Evolutionary conservation across 495 filamentous ascomycete genomes (phyloP).

Genomic region (Penicillium psychrofluorescens): DNA sequence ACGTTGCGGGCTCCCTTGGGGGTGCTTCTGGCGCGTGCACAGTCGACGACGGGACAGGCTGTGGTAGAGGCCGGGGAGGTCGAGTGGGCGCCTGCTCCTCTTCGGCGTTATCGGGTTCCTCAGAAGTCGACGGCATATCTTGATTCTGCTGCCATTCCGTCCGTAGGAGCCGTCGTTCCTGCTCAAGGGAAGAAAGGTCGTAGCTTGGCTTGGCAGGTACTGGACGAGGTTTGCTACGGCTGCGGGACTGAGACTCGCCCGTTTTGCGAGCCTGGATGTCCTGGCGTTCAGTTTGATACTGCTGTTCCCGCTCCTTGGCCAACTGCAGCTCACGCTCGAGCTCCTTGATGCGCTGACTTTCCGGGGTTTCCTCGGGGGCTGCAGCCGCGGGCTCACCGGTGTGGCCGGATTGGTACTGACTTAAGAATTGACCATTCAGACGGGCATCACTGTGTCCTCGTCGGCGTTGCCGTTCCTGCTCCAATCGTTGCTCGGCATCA

Average conservation of each 20-base stretch:
- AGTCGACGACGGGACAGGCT: conserved; percentile 16
- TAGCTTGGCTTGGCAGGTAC: conserved; percentile 47
- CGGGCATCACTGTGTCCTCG: conserved; percentile 54
- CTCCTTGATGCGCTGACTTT: conserved; percentile 64
- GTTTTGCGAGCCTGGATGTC: conserved; percentile 35
- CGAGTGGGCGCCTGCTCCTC: conserved; percentile 30
- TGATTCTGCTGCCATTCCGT: conserved; percentile 59
- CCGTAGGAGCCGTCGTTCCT: conserved; percentile 69
- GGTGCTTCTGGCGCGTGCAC: conserved; percentile 4
- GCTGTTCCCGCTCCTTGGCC: conserved; percentile 76
- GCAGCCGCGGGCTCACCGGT: conserved; percentile 5
- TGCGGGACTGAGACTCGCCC: conserved; percentile 18
- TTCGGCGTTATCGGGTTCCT: conserved; percentile 6
- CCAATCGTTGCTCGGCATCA: conserved; percentile 58
- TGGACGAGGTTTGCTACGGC: conserved; percentile 33
- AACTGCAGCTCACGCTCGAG: conserved; percentile 79
- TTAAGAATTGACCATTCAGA: conserved; percentile 77
- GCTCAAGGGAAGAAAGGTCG: conserved; percentile 62
- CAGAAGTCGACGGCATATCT: conserved; percentile 13
- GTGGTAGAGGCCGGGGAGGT: conserved; percentile 35
- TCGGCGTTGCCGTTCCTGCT: conserved; percentile 57
- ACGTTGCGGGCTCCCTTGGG: conserved; percentile 13
- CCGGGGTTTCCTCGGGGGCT: conserved; percentile 28
- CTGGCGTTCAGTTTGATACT: conserved; percentile 78
- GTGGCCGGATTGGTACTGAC: conserved; percentile 67